phyloP scores from a whole-genome alignment of 2,329 filamentous ascomycete genomes.

The Fusarium circinatum region DNA sequence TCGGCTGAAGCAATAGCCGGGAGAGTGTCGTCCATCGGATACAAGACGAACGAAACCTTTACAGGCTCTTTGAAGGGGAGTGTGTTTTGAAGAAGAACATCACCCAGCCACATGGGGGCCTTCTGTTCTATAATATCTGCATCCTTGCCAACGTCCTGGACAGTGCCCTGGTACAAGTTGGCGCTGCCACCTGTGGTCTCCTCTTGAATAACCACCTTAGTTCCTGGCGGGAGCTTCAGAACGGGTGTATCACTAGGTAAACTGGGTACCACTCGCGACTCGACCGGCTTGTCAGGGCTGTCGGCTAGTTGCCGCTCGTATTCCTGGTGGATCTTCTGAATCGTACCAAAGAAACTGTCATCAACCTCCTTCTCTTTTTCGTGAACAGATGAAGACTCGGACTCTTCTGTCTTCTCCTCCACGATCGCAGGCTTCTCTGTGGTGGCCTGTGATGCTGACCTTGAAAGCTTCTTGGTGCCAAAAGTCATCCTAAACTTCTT shows the following conservation, averaged over 20 bases:
- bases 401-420: conserved; percentile 81
- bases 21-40: conserved; percentile 76
- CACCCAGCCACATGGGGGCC: conserved; percentile 91
- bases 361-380: conserved; percentile 80
- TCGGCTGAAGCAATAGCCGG: conserved; percentile 80
- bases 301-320: conserved; percentile 76
- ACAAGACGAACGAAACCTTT: conserved; percentile 93
- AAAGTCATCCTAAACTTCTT: conserved; percentile 90
- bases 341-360: conserved; percentile 76
- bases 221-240: conserved; percentile 74
- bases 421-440: conserved; percentile 77
- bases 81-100: conserved; percentile 84
- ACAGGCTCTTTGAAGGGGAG: conserved; percentile 89
- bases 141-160: conserved; percentile 79
- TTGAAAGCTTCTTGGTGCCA: conserved; percentile 83
- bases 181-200: conserved; percentile 75
- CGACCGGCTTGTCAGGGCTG: conserved; percentile 62
- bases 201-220: conserved; percentile 75
- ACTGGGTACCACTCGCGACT: conserved; percentile 74
- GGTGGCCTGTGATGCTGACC: conserved; percentile 68
- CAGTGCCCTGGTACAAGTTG: conserved; percentile 91
- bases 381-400: conserved; percentile 70
- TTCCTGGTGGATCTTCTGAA: conserved; percentile 77
- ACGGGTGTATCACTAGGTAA: conserved; percentile 79
- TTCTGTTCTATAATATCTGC: conserved; percentile 86